Conservation (phyloP, 2,329 filamentous ascomycete species). For the Chaetomium sp. region DNA sequence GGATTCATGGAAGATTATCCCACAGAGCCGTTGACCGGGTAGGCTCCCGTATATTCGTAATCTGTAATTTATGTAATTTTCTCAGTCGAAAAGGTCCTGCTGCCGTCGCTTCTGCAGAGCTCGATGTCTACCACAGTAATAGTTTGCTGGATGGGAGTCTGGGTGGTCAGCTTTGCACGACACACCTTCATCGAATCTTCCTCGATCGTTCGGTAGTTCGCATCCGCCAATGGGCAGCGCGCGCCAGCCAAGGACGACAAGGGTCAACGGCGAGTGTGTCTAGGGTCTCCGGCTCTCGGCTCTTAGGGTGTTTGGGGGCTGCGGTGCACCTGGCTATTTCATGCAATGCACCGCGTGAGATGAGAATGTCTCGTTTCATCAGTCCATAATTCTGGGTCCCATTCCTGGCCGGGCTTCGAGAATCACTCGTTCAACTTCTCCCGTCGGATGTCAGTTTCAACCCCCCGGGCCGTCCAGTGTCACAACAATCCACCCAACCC, state of each 20-base stretch:
- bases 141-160: background rate
- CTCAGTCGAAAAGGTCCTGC: background rate
- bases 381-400: background rate
- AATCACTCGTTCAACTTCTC: background rate
- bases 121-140: background rate
- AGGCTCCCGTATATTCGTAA: too few species aligned
- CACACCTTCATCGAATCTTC: background rate
- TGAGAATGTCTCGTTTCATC: background rate
- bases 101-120: background rate
- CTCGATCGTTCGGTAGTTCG: slow-evolving; percentile 5
- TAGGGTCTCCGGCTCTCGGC: slow-evolving; percentile 5
- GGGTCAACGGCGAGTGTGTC: background rate
- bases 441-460: background rate
- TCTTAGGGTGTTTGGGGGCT: background rate
- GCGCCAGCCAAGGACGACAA: background rate
- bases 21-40: background rate
- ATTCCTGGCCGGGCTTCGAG: background rate
- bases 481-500: background rate
- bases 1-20: background rate
- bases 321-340: background rate
- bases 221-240: slow-evolving; percentile 9
- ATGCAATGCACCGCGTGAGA: background rate
- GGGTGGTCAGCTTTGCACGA: background rate
- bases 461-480: background rate
- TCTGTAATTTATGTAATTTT: background rate